Evolutionary conservation across 139 green algal genomes (phyloP), one percentile per base, ranked within the genome.

Genomic region (Haematococcus lacustris): DNA sequence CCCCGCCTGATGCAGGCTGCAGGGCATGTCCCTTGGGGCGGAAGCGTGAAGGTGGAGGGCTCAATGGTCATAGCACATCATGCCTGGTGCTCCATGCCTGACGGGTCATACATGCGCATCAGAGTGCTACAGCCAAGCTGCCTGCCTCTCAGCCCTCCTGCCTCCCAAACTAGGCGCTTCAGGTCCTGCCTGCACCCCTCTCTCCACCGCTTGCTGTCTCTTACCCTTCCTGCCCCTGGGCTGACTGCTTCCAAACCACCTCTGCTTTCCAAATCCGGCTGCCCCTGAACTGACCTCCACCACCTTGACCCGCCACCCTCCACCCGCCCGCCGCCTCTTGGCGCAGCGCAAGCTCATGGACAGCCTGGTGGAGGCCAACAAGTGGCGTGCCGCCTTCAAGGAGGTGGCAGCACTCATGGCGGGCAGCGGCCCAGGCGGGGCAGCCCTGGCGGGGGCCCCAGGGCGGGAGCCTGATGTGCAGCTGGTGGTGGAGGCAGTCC

Each of bases 381-480:
- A 70, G 30, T 85, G 75, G 79, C 79, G 79, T 3, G 73, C 28
- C 43, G 79, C 79, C 0, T 81, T 82, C 59, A 77, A 76, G 38
- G 72, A 85, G 39, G 75, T 85, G 5, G 75, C 79, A 28, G 66
- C 30, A 1, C 37, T 77, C 25, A 68, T 63, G 5, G 75, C 68
- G 0, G 62, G 74, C 40, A 53, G 62, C 1, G 32, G 26, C 2
- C n/a, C n/a, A n/a, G n/a, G n/a, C n/a, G n/a, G n/a, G n/a, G n/a
- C n/a, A n/a, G n/a, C n/a, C n/a, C n/a, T n/a, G n/a, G n/a, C 67
- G 1, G 32, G 26, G 7, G 1, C 1, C 1, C 26, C 64, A 3
- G 38, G 26, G 4, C 51, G 75, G 26, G 79, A 85, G n/a, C 72
- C 72, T 43, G 79, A 85, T 38, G 43, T 76, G 13, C 67, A 70